Evolutionary conservation across 306 rosid genomes (phyloP), one percentile per base, ranked within the genome.

Genomic region (Inga oerstediana): DNA sequence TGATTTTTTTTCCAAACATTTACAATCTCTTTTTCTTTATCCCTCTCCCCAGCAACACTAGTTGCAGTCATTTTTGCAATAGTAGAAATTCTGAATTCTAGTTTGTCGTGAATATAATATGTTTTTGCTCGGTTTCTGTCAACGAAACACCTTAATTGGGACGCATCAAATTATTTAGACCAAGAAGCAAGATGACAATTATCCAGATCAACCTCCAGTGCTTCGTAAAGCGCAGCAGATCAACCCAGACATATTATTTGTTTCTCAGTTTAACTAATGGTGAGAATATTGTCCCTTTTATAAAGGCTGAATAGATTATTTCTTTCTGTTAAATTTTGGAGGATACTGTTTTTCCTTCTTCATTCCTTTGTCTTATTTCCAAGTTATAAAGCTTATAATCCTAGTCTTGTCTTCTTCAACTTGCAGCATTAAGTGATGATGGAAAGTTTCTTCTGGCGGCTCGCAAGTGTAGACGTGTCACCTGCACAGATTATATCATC

Each of bases 391-490:
- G 71, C 7, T 86, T 78, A 78, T 72, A 68, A 58, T 72, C 59
- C 54, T 45, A 12, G n/a, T 62, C 71, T 83, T 72, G 67, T 41
- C 75, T 45, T 51, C 78, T 39, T 39, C 68, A 66, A 59, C 43
- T 83, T 74, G 61, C 89, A 92, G 98, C 97, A 4, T 76, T 89
- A 83, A 72, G 83, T 75, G 99, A 94, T 48, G 94, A 91, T 9
- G 99, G 99, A 49, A 97, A 97, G 88, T 97, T 97, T 85, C 95
- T 97, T 88, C 90, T 97, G 83, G 97, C 99, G 82, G 98, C 98
- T 13, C 93, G 94, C 58, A 97, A 92, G 81, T 90, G 92, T 75
- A 94, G 93, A 84, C 99, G 98, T 22, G 88, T 98, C 78, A 97
- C 97, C 69, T 91, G 93, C 87, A 94, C 97, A 0, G 98, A 94